A percentile compares a stretch with the other conserved stretches of the same genome.
Evolutionary conservation across 768 basidiomycete genomes (phyloP).

Genomic region (Mycena galopus): DNA sequence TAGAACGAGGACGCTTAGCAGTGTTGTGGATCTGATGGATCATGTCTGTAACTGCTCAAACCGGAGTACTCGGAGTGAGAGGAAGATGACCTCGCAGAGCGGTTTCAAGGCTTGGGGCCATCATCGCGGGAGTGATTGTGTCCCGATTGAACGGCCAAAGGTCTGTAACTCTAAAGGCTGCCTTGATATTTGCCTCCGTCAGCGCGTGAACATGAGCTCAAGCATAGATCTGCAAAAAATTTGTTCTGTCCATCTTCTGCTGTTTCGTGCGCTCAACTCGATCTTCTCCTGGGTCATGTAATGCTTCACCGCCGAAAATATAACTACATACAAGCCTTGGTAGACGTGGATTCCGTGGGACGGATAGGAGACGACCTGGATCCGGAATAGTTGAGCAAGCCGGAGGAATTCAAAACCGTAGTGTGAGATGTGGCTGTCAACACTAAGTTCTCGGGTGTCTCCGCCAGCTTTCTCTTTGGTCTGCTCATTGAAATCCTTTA

Average conservation of each 20-base stretch:
- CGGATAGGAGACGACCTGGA: constrained; percentile 60
- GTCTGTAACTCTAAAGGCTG: constrained; percentile 51
- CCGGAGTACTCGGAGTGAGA: too few species aligned
- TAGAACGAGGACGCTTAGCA: too few species aligned
- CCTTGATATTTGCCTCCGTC: constrained; percentile 42
- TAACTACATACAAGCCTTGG: constrained; percentile 39
- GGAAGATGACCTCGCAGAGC: constrained; percentile 16
- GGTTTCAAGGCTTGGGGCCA: constrained; percentile 45
- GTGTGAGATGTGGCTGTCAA: constrained; percentile 64
- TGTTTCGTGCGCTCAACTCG: constrained; percentile 27
- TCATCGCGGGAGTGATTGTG: constrained; percentile 42
- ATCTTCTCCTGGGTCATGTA: constrained; percentile 30
- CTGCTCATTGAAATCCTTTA: constrained; percentile 54
- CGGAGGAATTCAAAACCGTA: constrained; percentile 53
- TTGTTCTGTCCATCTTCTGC: constrained; percentile 37
- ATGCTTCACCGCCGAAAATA: constrained; percentile 34
- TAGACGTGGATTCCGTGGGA: constrained; percentile 51
- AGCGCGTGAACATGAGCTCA: constrained; percentile 42
- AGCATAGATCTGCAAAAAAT: constrained; percentile 42
- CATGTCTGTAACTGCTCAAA: too few species aligned
- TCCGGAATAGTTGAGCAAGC: constrained; percentile 51
- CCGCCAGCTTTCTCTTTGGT: constrained; percentile 52
- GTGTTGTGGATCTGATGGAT: too few species aligned
- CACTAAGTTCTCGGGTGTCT: constrained; percentile 47
- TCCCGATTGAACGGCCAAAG: constrained; percentile 47